These are phyloP conservation scores for Fusarium sp. DNA, from an alignment of 2,329 filamentous ascomycete genomes.

Conservation along the genomic window DNA sequence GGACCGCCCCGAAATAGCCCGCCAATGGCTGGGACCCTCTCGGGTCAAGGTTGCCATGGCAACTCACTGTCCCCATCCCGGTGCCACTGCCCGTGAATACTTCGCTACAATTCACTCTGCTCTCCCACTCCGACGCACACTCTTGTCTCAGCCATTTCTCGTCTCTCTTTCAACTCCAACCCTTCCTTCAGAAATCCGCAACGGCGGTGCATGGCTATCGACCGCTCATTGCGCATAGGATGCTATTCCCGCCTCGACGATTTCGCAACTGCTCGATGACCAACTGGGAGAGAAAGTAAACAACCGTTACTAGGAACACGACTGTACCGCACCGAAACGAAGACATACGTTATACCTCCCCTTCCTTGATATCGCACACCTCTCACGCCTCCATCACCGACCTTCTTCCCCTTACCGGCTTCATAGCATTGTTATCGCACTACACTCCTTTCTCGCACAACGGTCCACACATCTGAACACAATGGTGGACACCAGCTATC, in stretches of 20 bases:
- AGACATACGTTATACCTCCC: constrained; percentile 19
- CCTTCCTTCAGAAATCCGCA: constrained; percentile 18
- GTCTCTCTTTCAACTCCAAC: constrained; percentile 36
- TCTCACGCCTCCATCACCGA: constrained; percentile 23
- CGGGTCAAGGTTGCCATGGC: constrained; percentile 37
- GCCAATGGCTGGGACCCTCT: constrained; percentile 24
- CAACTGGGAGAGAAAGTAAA: constrained; percentile 46
- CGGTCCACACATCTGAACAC: constrained; percentile 52
- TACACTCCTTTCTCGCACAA: constrained; percentile 28
- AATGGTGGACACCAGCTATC: constrained; percentile 85
- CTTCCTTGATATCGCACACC: constrained; percentile 15
- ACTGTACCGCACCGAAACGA: constrained; percentile 30
- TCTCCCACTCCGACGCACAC: constrained; percentile 24
- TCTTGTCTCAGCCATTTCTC: constrained; percentile 40
- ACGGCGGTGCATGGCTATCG: constrained; percentile 34
- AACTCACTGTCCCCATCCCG: constrained; percentile 25
- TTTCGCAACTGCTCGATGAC: constrained; percentile 43
- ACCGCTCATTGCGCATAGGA: constrained; percentile 38
- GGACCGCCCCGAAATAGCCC: constrained; percentile 36
- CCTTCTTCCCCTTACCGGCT: constrained; percentile 9
- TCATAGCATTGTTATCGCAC: constrained; percentile 25
- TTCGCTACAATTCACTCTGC: constrained; percentile 24
- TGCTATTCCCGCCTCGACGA: constrained; percentile 40
- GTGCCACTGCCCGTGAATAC: constrained; percentile 39
- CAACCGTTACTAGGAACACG: constrained; percentile 30